phyloP scores from a whole-genome alignment of 2,329 filamentous ascomycete species.

The Juglanconis oblonga region DNA sequence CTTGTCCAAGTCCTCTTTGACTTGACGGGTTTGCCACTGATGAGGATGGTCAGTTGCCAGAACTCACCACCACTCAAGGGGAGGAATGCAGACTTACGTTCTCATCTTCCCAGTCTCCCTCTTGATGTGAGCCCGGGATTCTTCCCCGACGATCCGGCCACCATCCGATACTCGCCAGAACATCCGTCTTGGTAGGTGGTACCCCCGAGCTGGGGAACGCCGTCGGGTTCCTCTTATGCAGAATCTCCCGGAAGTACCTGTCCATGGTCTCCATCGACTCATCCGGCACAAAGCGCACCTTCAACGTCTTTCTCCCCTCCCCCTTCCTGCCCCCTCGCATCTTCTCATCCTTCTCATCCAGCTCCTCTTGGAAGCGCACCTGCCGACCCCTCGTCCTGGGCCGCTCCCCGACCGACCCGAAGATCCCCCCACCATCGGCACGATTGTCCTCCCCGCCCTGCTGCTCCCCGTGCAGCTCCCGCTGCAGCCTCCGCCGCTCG shows the following conservation, averaged over 20 bases:
- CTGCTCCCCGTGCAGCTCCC: neutral
- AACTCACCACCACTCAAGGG: neutral
- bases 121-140: neutral
- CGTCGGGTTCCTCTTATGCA: conserved; percentile 6
- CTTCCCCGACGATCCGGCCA: conserved; percentile 6
- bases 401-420: neutral
- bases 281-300: conserved; percentile 4
- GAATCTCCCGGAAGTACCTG: conserved; percentile 9
- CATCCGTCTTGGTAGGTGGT: conserved; percentile 10
- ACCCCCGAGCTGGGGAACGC: neutral
- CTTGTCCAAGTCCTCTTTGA: conserved; percentile 11
- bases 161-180: conserved; percentile 3
- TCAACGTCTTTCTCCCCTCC: neutral
- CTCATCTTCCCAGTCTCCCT: conserved; percentile 11
- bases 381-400: neutral
- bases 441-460: neutral
- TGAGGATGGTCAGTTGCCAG: neutral
- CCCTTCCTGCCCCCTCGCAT: neutral
- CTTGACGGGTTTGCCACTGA: conserved; percentile 13
- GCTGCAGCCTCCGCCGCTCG: neutral
- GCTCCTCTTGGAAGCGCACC: conserved; percentile 4
- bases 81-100: neutral
- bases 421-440: neutral
- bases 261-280: conserved; percentile 10
- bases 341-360: neutral